Evolutionary conservation across 2,329 filamentous ascomycete species (phyloP).

Genomic region (Talaromyces albobiverticillius): DNA sequence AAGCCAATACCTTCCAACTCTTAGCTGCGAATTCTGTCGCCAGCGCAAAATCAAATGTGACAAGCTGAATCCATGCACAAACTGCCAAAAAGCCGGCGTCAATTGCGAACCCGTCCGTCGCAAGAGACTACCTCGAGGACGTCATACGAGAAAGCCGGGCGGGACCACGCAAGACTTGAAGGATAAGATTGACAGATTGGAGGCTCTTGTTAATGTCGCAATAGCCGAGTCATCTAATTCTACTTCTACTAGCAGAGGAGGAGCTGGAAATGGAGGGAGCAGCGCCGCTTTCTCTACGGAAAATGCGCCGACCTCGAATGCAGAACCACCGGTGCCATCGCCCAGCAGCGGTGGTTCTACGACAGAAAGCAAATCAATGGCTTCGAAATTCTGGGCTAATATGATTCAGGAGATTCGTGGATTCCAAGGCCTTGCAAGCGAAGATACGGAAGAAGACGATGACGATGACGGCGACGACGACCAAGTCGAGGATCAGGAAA

Average conservation of each 20-base stretch:
- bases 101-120: constrained; percentile 18
- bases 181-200: constrained; percentile 17
- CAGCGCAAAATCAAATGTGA: constrained; percentile 20
- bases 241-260: not conserved
- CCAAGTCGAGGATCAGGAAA: not conserved
- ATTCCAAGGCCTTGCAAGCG: not conserved
- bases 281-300: not conserved
- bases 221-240: constrained; percentile 1
- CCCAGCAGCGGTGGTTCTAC: not conserved
- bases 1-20: constrained; percentile 1
- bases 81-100: constrained; percentile 16
- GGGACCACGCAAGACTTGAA: constrained; percentile 10
- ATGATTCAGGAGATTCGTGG: constrained; percentile 4
- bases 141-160: constrained; percentile 11
- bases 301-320: not conserved
- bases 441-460: constrained; percentile 6
- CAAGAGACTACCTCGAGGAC: constrained; percentile 18
- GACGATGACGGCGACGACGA: not conserved
- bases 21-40: constrained; percentile 20
- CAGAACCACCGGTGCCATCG: not conserved
- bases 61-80: constrained; percentile 20
- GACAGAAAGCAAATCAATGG: not conserved
- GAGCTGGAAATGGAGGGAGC: not conserved
- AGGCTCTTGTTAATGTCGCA: constrained; percentile 15
- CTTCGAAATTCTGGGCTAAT: not conserved